These are phyloP conservation scores for Phaffomyces opuntiae DNA, from an alignment of 805 yeast genomes.

Conservation along the genomic window DNA sequence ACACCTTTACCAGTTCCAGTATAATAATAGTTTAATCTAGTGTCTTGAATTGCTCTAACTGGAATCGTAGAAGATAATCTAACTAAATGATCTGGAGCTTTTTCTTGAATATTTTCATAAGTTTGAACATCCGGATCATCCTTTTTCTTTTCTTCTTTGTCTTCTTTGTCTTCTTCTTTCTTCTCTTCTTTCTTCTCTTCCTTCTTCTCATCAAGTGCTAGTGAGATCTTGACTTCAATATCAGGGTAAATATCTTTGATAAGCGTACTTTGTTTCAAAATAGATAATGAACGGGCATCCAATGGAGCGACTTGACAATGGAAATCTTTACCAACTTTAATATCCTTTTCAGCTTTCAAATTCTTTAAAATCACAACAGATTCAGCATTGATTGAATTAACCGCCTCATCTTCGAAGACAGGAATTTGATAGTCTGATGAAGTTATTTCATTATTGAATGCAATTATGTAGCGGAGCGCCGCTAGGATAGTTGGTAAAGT, in stretches of 20 bases:
- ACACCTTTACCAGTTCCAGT: conserved; percentile 52
- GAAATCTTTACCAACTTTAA: conserved; percentile 5
- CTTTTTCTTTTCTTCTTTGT: no score
- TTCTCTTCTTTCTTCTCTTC: neutral
- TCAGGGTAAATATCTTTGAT: conserved; percentile 22
- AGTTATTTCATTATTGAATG: neutral
- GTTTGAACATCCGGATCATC: conserved; percentile 1
- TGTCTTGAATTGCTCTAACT: conserved; percentile 10
- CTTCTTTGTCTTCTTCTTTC: no score
- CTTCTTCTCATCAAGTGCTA: conserved; percentile 11
- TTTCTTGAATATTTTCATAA: conserved; percentile 24
- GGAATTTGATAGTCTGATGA: neutral
- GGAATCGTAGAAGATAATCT: conserved; percentile 44
- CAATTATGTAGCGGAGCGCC: conserved; percentile 1
- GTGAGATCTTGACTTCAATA: conserved; percentile 46
- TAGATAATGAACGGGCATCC: neutral
- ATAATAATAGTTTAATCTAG: conserved; percentile 35
- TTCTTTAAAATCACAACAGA: conserved; percentile 3
- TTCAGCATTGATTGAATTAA: conserved; percentile 1
- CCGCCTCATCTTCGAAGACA: neutral
- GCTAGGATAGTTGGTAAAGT: neutral
- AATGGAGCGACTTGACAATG: conserved; percentile 6
- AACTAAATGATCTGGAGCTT: conserved; percentile 62
- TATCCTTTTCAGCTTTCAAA: conserved; percentile 1
- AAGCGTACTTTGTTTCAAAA: conserved; percentile 2